These are phyloP conservation scores for Glutinoglossum americanum DNA, from an alignment of 495 filamentous ascomycete genomes.

Conservation along the genomic window DNA sequence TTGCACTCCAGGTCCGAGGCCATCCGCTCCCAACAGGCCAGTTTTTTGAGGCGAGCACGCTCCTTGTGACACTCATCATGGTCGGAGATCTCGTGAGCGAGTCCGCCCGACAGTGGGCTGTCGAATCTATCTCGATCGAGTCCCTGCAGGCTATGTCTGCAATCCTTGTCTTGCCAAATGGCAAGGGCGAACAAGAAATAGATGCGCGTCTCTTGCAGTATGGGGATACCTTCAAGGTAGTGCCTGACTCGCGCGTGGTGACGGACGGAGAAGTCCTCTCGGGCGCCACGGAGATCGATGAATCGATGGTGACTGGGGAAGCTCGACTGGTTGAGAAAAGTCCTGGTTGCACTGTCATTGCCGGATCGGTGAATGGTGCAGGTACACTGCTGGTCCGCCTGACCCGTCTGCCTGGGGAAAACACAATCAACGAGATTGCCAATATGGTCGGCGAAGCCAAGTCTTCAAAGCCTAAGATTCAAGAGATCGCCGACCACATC, in stretches of 20 bases:
- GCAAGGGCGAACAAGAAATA: constrained; percentile 25
- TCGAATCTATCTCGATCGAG: constrained; percentile 40
- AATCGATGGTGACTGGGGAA: constrained; percentile 63
- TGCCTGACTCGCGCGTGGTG: constrained; percentile 34
- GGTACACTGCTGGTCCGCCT: constrained; percentile 33
- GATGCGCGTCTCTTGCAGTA: constrained; percentile 51
- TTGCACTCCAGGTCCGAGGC: constrained; percentile 27
- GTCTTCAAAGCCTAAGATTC: constrained; percentile 43
- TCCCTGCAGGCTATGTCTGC: constrained; percentile 30
- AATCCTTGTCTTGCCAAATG: constrained; percentile 10
- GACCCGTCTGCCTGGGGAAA: constrained; percentile 41
- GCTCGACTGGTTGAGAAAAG: constrained; percentile 31
- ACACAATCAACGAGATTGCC: constrained; percentile 50
- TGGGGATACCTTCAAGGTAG: constrained; percentile 43
- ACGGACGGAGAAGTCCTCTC: constrained; percentile 48
- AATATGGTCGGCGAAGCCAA: constrained; percentile 51
- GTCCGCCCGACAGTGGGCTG: constrained; percentile 41
- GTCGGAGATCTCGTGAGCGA: constrained; percentile 43
- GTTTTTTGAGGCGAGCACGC: constrained; percentile 64
- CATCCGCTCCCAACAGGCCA: constrained; percentile 31
- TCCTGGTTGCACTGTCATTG: constrained; percentile 28
- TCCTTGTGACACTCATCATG: constrained; percentile 59
- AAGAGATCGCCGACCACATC: constrained; percentile 46
- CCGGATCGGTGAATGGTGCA: constrained; percentile 44
- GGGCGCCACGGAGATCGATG: constrained; percentile 46